Base-by-base conservation (phyloP, 495 filamentous ascomycete genomes). In the Aspergillus indologenus region DNA sequence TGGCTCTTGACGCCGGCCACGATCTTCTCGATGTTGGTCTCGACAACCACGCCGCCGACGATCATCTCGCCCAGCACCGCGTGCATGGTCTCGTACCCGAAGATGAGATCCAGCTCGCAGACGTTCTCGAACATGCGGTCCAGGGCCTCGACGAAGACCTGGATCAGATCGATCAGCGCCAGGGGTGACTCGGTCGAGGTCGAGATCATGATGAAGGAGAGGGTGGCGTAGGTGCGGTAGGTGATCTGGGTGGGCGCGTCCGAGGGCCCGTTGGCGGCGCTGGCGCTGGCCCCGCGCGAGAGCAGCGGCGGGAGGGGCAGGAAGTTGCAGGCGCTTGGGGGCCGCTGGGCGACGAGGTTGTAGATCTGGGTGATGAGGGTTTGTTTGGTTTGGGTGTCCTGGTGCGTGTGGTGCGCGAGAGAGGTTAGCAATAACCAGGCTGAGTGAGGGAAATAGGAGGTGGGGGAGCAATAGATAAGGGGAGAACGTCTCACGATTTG, bases 161-260 rank as follows among this genome's bases (percentile, higher is more conserved):
- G 94, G 65, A 98, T 97, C 51, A 98, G 78, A 73, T 98, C 94
- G 31, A 98, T 90, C 1, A 98, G 82, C 0, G 93, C 94, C 0
- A 98, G 87, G 2, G 95, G 95, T 0, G 91, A 96, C 71, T 98
- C 94, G 54, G 92, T 96, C 1, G 91, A 90, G n/a, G 95, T 98
- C 31, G 87, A 91, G 67, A 98, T 98, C 67, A 98, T 79, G 75
- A 98, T 98, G 78, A 98, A 98, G 71, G 95, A 97, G 24, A 98
- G 88, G 0, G 94, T 98, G 5, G 94, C 94, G 65, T 98, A 98
- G 83, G 96, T 90, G 11, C 94, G 92, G 83, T 98, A 98, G 21
- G 95, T 97, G 19, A 98, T 88, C 60, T 96, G 89, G n/a, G 90
- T 90, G 20, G 95, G 95, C 7, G 90, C 85, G 71, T 97, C 94